A percentile compares a stretch with the other conserved stretches of the same genome.
Conservation (phyloP, 163 green algal species). For the Trebouxia gelatinosa region DNA sequence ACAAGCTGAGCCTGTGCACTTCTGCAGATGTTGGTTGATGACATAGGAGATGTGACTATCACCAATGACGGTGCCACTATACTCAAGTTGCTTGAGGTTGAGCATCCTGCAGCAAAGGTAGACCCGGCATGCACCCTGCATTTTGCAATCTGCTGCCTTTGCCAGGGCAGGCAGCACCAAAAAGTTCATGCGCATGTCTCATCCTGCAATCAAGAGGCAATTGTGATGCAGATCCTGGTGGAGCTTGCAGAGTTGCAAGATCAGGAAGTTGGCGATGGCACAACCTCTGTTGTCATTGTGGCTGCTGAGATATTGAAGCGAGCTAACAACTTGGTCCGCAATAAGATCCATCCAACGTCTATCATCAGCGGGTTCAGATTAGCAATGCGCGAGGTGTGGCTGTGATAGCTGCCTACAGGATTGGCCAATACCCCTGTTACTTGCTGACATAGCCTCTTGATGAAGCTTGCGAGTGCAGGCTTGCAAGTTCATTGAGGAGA, state of each 20-base stretch:
- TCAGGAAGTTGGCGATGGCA: slow-evolving; percentile 97
- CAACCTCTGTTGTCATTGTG: slow-evolving; percentile 97
- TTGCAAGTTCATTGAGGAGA: slow-evolving; percentile 91
- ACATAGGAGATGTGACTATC: slow-evolving; percentile 99
- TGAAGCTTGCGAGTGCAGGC: too few relatives aligned
- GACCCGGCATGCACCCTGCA: not conserved
- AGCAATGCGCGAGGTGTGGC: slow-evolving; percentile 93
- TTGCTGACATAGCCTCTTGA: too few relatives aligned
- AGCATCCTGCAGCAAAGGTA: slow-evolving; percentile 99
- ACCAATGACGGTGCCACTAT: slow-evolving; percentile 99
- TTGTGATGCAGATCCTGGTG: slow-evolving; percentile 87
- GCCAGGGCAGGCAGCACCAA: not conserved
- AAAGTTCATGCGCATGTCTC: not conserved
- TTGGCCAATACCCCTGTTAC: too few relatives aligned
- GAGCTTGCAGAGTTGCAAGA: slow-evolving; percentile 99
- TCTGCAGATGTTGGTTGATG: slow-evolving; percentile 98
- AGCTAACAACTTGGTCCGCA: slow-evolving; percentile 92
- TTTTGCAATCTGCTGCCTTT: not conserved
- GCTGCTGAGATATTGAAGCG: slow-evolving; percentile 95
- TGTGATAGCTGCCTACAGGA: too few relatives aligned
- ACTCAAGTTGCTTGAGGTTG: slow-evolving; percentile 96
- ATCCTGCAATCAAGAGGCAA: not conserved
- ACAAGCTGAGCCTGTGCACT: not conserved
- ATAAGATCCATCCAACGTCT: slow-evolving; percentile 97
- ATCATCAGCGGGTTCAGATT: slow-evolving; percentile 97